Evolutionary conservation across 352 stramenopile genomes (phyloP).

Genomic region (Globisporangium nodosum): DNA sequence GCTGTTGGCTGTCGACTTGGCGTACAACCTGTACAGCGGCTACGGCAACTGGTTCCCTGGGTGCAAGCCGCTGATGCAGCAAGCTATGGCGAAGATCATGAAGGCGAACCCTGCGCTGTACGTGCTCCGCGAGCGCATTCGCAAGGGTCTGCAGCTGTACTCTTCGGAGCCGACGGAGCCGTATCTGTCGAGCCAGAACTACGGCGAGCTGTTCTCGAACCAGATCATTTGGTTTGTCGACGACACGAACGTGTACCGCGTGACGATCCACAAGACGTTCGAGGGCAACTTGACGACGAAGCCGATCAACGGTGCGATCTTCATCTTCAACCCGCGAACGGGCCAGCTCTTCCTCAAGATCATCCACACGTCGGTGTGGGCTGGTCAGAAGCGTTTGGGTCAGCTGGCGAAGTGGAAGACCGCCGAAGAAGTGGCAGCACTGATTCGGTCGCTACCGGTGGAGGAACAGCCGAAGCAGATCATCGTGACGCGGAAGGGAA

Average conservation of each 20-base stretch:
- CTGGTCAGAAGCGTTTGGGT: constrained; percentile 98
- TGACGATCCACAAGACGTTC: constrained; percentile 99
- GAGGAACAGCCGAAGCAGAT: constrained; percentile 99
- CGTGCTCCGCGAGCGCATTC: constrained; percentile 98
- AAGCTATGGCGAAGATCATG: constrained; percentile 99
- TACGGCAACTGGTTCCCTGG: constrained; percentile 99
- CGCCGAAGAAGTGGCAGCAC: constrained; percentile 98
- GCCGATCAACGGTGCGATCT: constrained; percentile 99
- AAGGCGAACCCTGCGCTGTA: constrained; percentile 99
- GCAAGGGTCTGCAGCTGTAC: constrained; percentile 99
- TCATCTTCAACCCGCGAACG: constrained; percentile 99
- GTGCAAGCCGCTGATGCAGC: constrained; percentile 98
- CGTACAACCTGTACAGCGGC: constrained; percentile 99
- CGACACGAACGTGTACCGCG: constrained; percentile 98
- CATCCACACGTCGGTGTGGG: constrained; percentile 99
- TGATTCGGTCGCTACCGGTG: constrained; percentile 98
- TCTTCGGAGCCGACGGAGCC: constrained; percentile 99
- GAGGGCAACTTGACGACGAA: constrained; percentile 99
- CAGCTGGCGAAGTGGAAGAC: constrained; percentile 99
- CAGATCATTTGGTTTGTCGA: constrained; percentile 99
- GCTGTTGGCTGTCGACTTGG: constrained; percentile 96
- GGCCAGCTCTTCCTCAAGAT: constrained; percentile 99
- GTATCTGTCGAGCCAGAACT: constrained; percentile 99
- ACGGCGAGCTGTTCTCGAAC: constrained; percentile 99
- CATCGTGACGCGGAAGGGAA: constrained; percentile 99